These are phyloP conservation scores for Russula virescens DNA, from an alignment of 768 basidiomycete species.

Conservation along the genomic window DNA sequence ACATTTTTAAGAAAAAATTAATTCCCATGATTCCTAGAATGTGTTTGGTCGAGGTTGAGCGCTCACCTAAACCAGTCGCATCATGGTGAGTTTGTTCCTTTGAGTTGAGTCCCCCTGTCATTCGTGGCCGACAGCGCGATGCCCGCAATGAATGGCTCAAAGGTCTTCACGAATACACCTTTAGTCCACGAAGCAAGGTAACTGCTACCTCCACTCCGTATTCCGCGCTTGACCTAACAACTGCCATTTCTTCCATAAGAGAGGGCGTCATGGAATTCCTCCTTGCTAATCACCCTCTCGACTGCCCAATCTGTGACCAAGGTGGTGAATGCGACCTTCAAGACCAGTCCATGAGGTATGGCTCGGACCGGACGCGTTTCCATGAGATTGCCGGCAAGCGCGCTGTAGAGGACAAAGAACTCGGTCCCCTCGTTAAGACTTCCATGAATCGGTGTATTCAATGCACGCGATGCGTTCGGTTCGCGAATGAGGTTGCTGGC, in stretches of 20 bases:
- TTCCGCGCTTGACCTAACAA: slow-evolving; percentile 22
- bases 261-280: slow-evolving; percentile 99
- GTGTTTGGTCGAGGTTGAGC: slow-evolving; percentile 97
- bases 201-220: neutral
- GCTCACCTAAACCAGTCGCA: slow-evolving; percentile 91
- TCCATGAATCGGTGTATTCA: slow-evolving; percentile 99
- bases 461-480: slow-evolving; percentile 97
- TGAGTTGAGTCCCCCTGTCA: slow-evolving; percentile 2
- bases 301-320: slow-evolving; percentile 98
- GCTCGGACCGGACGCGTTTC: slow-evolving; percentile 94
- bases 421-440: slow-evolving; percentile 97
- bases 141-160: slow-evolving; percentile 93
- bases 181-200: slow-evolving; percentile 84
- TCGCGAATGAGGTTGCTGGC: slow-evolving; percentile 98
- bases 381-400: slow-evolving; percentile 98
- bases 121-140: slow-evolving; percentile 59
- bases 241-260: slow-evolving; percentile 33
- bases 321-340: slow-evolving; percentile 98
- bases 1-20: neutral
- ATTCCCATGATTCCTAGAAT: slow-evolving; percentile 48
- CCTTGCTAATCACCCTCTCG: slow-evolving; percentile 94
- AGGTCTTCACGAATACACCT: slow-evolving; percentile 91
- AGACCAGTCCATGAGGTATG: slow-evolving; percentile 99
- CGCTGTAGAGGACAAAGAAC: slow-evolving; percentile 96
- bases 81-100: slow-evolving; percentile 58